Evolutionary conservation across 805 yeast species (phyloP), one percentile per base, ranked within the genome.

Genomic region (Ogataea nitratoaversa): DNA sequence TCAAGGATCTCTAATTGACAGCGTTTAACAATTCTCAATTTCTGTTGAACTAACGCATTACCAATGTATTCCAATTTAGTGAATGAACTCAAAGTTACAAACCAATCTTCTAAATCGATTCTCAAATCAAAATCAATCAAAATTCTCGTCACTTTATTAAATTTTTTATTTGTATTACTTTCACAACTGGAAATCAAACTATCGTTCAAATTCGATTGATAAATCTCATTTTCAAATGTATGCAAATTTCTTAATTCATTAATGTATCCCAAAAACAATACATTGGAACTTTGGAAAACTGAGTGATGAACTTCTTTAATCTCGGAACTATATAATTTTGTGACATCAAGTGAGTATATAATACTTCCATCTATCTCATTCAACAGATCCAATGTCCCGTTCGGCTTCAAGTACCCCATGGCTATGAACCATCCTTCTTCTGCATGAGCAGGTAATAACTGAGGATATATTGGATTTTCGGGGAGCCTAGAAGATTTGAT

Each of bases 41-140:
- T 70, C 20, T 70, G 66, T 30, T 34, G 44, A 19, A 41, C 38
- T 18, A 50, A 34, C 14, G 38, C 40, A 36, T 49, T 54, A 8
- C 64, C 61, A 37, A 61, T 53, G 41, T 53, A 78, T 49, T 82
- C 88, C 22, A 79, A 59, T 40, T 72, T 74, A 7, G 87, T 72
- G 51, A 82, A 79, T 12, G 84, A 78, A 33, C 71, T 73, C 42
- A 84, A 60, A 0, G 86, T 81, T 11, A 84, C 84, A 45, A 74
- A 68, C 90, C 93, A 84, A 55, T 82, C 89, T 53, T 83, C 90
- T 32, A 83, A 65, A 57, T 83, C 90, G 18, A 79, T 77, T 49
- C 76, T 77, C 30, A 79, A 63, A 2, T 86, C 84, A 46, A 84
- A 84, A 47, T 75, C 78, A 36, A 84, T 63, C 18, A 82, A 60